Evolutionary conservation across 106 monocot genomes (phyloP).

Genomic region (Dendrobium officinale): DNA sequence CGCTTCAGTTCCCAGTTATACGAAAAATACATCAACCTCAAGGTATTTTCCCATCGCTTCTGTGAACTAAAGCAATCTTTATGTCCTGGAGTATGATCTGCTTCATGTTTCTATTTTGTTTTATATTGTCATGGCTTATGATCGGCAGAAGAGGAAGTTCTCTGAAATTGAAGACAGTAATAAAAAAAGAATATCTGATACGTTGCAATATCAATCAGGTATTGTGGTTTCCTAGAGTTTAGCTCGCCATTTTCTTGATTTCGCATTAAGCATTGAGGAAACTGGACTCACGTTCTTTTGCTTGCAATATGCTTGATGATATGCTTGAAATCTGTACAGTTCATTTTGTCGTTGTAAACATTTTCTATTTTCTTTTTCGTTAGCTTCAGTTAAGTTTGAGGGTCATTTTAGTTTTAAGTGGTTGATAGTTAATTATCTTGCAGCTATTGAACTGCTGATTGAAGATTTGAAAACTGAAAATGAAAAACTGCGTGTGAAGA

Average conservation of each 20-base stretch:
- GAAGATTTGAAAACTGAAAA: constrained; percentile 35
- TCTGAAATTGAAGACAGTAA: constrained; percentile 18
- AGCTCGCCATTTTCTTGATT: neutral
- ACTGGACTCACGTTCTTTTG: neutral
- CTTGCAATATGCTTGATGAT: neutral
- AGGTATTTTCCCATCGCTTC: constrained; percentile 11
- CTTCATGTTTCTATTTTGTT: neutral
- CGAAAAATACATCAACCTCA: constrained; percentile 36
- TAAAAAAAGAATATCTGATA: constrained; percentile 9
- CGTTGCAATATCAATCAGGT: constrained; percentile 22
- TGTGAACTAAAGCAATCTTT: neutral
- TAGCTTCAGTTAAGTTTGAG: neutral
- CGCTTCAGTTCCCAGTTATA: constrained; percentile 23
- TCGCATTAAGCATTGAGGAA: neutral
- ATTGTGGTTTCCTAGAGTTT: neutral
- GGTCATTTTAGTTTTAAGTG: neutral
- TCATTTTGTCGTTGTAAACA: no score
- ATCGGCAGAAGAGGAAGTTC: constrained; percentile 31
- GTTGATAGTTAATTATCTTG: neutral
- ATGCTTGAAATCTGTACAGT: neutral
- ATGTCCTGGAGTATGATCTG: no score
- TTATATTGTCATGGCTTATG: neutral
- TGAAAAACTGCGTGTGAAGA: constrained; percentile 16
- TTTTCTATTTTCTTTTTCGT: neutral
- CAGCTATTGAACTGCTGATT: constrained; percentile 28